Evolutionary conservation across 192 early-diverging fungal genomes (phyloP).

Genomic region (Coemansia pectinata): DNA sequence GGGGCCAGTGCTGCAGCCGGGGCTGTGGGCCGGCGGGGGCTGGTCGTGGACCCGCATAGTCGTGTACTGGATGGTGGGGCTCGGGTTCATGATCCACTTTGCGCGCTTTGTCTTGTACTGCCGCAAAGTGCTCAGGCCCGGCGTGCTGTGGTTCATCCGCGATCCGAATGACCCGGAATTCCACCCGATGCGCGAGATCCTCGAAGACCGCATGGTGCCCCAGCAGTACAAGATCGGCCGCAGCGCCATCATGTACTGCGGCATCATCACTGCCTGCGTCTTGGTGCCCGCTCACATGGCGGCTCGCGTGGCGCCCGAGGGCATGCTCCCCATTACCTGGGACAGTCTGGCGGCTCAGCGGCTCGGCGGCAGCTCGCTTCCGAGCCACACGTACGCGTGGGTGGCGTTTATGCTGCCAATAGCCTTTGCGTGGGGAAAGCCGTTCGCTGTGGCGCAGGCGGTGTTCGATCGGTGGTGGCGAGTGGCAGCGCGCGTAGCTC

Average conservation of each 20-base stretch:
- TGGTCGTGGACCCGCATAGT: slow-evolving; percentile 58
- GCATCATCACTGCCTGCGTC: slow-evolving; percentile 67
- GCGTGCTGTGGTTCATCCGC: slow-evolving; percentile 98
- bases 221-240: slow-evolving; percentile 84
- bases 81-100: slow-evolving; percentile 94
- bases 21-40: neutral
- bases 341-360: neutral
- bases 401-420: slow-evolving; percentile 76
- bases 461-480: slow-evolving; percentile 76
- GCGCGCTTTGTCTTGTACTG: slow-evolving; percentile 81
- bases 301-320: neutral
- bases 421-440: slow-evolving; percentile 61
- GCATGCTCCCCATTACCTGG: slow-evolving; percentile 36
- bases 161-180: slow-evolving; percentile 96
- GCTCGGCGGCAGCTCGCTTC: slow-evolving; percentile 65
- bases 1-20: slow-evolving; percentile 63
- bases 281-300: neutral
- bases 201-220: slow-evolving; percentile 71
- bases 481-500: slow-evolving; percentile 60
- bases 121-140: slow-evolving; percentile 82
- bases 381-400: slow-evolving; percentile 56
- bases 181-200: slow-evolving; percentile 90
- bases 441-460: slow-evolving; percentile 58
- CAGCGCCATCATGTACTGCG: slow-evolving; percentile 83
- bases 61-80: slow-evolving; percentile 91